Evolutionary conservation across 352 stramenopile species (phyloP), one percentile per base, ranked within the genome.

Genomic region (Pythium dissotocum): DNA sequence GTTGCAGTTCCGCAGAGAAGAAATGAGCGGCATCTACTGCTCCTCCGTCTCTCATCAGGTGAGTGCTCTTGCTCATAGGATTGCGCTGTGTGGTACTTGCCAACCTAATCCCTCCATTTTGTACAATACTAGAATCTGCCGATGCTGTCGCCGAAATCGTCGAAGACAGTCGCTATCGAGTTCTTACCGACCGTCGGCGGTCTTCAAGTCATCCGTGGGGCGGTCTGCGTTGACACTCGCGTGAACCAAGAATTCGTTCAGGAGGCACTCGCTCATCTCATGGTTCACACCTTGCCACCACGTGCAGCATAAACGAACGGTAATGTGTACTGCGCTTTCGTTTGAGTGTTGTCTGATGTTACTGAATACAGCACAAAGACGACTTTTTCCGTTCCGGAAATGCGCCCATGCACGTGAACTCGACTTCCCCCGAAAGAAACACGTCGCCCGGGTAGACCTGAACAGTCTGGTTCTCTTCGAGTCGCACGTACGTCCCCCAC

Each of bases 31-130:
- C 26, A 88, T 96, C 61, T 73, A 91, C 40, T 94, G 85, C 62
- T 82, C 77, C 8, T 90, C 80, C 0, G 54, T 91, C 24, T 93
- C 86, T 12, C 77, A 91, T 42, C 88, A 90, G 83, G 88, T 94
- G 73, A 5, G 63, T 24, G 33, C 13, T 21, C 24, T 21, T 35
- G 10, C 18, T 46, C 9, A 46, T 38, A 12, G 10, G 18, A 46
- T n/a, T 30, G 26, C 8, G 44, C 12, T 61, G n/a, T 24, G 16
- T 35, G 6, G 44, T 48, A 52, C 21, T 24, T 61, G 1, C 13
- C 10, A 40, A 26, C 12, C 48, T 59, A 49, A 51, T 64, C 21
- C 21, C n/a, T 56, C 56, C 33, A 24, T 24, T n/a, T 32, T 38
- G 38, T 48, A 21, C 16, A 33, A 33, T 44, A 2, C 6, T 55